phyloP scores from a whole-genome alignment of 805 yeast species.

The Metschnikowia dekortorum region DNA sequence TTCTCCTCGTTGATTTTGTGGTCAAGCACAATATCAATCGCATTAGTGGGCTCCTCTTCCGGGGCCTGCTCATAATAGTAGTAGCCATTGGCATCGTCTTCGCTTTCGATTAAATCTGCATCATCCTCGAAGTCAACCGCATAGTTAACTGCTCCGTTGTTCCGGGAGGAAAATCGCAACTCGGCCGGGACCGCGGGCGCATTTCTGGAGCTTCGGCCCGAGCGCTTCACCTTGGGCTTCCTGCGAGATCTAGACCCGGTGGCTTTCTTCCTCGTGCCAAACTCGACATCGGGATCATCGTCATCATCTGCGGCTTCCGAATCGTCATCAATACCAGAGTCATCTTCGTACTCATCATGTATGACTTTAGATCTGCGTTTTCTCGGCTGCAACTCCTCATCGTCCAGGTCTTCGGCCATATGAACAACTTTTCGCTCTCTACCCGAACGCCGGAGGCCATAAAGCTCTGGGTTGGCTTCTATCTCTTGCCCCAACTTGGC shows the following conservation, averaged over 20 bases:
- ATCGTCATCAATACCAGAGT: slow-evolving; percentile 11
- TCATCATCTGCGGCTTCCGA: slow-evolving; percentile 15
- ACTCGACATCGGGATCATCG: slow-evolving; percentile 18
- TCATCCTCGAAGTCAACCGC: slow-evolving; percentile 64
- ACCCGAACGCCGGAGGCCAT: slow-evolving; percentile 74
- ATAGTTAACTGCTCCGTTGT: slow-evolving; percentile 65
- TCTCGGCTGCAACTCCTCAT: slow-evolving; percentile 21
- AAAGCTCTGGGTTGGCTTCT: slow-evolving; percentile 65
- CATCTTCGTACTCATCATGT: slow-evolving; percentile 16
- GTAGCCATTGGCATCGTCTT: slow-evolving; percentile 30
- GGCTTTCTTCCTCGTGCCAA: slow-evolving; percentile 17
- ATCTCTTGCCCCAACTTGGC: slow-evolving; percentile 14
- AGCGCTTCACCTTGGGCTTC: slow-evolving; percentile 9
- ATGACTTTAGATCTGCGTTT: slow-evolving; percentile 10
- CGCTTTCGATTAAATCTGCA: slow-evolving; percentile 47
- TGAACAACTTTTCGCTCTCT: slow-evolving; percentile 47
- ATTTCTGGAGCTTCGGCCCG: slow-evolving; percentile 10
- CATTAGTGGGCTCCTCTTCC: slow-evolving; percentile 30
- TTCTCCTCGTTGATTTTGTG: slow-evolving; percentile 33
- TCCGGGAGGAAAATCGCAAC: slow-evolving; percentile 75
- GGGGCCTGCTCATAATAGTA: slow-evolving; percentile 31
- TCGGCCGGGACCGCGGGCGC: slow-evolving; percentile 35
- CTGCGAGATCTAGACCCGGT: slow-evolving; percentile 12
- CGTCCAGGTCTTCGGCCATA: slow-evolving; percentile 34
- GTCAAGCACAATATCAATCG: slow-evolving; percentile 39